Percentiles rank a stretch among this genome's conserved stretches.
These are phyloP conservation scores for Mimosa pudica DNA, from an alignment of 306 rosid genomes.

Conservation along the genomic window DNA sequence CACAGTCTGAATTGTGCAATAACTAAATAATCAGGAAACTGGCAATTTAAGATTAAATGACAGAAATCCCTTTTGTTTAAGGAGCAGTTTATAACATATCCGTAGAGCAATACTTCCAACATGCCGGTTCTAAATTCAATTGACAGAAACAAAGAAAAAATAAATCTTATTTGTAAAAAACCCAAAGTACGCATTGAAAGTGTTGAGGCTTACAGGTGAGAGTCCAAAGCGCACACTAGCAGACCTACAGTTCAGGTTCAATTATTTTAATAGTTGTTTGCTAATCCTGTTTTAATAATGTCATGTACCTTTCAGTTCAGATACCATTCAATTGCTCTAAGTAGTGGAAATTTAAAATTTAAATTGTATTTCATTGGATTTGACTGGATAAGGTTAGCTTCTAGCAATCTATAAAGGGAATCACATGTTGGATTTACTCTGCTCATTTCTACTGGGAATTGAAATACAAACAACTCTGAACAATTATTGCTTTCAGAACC, in stretches of 20 bases:
- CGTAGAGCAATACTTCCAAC: not conserved
- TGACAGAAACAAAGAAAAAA: not conserved
- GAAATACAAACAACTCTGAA: not conserved
- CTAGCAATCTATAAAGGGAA: not conserved
- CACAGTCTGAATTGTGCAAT: constrained; percentile 27
- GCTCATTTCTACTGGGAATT: no score
- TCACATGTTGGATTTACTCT: not conserved
- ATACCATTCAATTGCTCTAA: not conserved
- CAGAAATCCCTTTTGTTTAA: not conserved
- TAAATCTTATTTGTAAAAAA: not conserved
- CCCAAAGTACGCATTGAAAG: not conserved
- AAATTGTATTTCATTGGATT: not conserved
- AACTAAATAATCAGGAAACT: not conserved
- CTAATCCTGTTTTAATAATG: not conserved
- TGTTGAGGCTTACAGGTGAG: not conserved
- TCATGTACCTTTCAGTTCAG: not conserved
- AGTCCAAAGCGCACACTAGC: not conserved
- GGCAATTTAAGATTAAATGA: not conserved
- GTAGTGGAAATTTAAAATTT: not conserved
- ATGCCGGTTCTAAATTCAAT: not conserved
- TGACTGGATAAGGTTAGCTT: not conserved
- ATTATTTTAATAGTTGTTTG: not conserved
- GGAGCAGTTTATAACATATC: not conserved
- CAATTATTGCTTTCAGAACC: not conserved
- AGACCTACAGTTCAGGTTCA: not conserved